Evolutionary conservation across 2,329 filamentous ascomycete species (phyloP).

Genomic region (Zasmidium citrigriseum): DNA sequence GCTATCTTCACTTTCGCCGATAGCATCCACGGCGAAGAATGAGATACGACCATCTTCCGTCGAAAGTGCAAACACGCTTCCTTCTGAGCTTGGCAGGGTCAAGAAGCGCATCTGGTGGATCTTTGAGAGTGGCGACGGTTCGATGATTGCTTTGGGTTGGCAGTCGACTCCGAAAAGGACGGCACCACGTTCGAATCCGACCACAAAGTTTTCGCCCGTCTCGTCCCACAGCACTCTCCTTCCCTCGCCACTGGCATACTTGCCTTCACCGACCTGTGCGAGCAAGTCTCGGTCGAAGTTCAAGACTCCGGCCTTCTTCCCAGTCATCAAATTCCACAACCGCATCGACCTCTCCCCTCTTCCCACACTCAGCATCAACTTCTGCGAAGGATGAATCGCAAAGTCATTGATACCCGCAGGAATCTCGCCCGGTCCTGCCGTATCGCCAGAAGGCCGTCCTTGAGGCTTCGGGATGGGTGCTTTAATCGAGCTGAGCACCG

Average conservation of each 20-base stretch:
- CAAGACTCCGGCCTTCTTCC: slow-evolving; percentile 90
- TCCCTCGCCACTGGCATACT: slow-evolving; percentile 78
- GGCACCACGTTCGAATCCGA: slow-evolving; percentile 83
- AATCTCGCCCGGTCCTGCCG: slow-evolving; percentile 75
- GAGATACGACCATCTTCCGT: slow-evolving; percentile 89
- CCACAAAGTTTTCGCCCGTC: slow-evolving; percentile 78
- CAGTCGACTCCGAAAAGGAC: slow-evolving; percentile 89
- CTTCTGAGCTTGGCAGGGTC: slow-evolving; percentile 45
- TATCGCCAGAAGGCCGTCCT: slow-evolving; percentile 86
- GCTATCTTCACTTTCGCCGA: slow-evolving; percentile 24
- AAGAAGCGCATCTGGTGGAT: slow-evolving; percentile 81
- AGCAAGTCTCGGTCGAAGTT: slow-evolving; percentile 78
- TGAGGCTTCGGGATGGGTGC: slow-evolving; percentile 78
- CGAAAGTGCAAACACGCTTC: slow-evolving; percentile 66
- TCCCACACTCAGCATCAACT: slow-evolving; percentile 91
- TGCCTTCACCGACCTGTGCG: slow-evolving; percentile 72
- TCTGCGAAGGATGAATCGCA: slow-evolving; percentile 92
- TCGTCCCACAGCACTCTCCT: slow-evolving; percentile 78
- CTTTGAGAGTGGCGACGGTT: slow-evolving; percentile 71
- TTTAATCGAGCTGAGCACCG: slow-evolving; percentile 82
- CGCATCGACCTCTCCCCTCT: slow-evolving; percentile 89
- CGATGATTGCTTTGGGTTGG: slow-evolving; percentile 71
- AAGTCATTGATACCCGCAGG: slow-evolving; percentile 94
- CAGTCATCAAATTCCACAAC: slow-evolving; percentile 94
- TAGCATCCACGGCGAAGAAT: slow-evolving; percentile 68